Conservation (phyloP, 352 stramenopile species). For the Phytopythium delawarense region DNA sequence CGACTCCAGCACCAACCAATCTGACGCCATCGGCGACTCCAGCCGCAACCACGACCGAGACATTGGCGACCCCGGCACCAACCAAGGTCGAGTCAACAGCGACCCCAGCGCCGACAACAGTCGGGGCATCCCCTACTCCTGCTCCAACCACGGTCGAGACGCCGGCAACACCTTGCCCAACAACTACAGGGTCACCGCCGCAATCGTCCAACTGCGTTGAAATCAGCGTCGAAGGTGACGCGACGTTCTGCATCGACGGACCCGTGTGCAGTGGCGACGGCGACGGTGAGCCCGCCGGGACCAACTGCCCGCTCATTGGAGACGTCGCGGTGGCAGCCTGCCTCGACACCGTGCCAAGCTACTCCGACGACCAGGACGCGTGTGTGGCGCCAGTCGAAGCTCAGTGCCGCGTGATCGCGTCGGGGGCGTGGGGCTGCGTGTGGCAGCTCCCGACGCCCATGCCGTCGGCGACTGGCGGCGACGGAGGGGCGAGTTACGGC, state of each 20-base stretch:
- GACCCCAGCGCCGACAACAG: background rate
- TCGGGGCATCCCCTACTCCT: background rate
- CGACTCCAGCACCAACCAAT: too few species aligned
- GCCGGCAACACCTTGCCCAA: background rate
- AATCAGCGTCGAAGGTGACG: slow-evolving; percentile 33
- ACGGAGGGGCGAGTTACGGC: too few species aligned
- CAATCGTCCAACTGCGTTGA: slow-evolving; percentile 19
- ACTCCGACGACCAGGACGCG: slow-evolving; percentile 8
- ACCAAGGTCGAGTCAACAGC: background rate
- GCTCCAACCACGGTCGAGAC: background rate
- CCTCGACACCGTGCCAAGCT: slow-evolving; percentile 19
- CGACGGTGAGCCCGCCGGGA: slow-evolving; percentile 15
- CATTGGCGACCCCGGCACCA: background rate
- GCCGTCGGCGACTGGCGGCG: too few species aligned
- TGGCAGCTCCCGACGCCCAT: slow-evolving; percentile 10
- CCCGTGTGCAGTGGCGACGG: slow-evolving; percentile 28
- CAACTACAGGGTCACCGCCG: background rate
- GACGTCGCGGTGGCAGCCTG: slow-evolving; percentile 27
- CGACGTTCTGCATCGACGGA: slow-evolving; percentile 34
- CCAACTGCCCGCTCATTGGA: slow-evolving; percentile 23
- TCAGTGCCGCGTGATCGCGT: slow-evolving; percentile 12
- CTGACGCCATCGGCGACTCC: background rate
- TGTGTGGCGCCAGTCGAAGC: slow-evolving; percentile 25
- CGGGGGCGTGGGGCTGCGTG: slow-evolving; percentile 22
- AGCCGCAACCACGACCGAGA: background rate